These are phyloP conservation scores for Pinus albicaulis DNA, from an alignment of 75 land plant species.

Conservation along the genomic window DNA sequence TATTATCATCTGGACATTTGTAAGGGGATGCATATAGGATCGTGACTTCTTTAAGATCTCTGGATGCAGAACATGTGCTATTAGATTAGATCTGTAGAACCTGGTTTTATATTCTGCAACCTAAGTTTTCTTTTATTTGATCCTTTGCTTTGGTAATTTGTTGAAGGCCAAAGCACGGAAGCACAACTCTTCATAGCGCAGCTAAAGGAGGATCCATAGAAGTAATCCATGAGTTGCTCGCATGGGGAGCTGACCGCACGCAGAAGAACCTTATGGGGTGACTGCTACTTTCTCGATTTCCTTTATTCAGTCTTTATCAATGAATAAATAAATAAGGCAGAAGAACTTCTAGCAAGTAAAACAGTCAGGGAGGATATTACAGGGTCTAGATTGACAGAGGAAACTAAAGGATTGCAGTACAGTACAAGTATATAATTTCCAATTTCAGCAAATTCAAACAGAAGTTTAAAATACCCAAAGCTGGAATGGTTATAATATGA, in stretches of 20 bases:
- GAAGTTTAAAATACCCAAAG: too few species aligned
- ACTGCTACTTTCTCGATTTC: not conserved
- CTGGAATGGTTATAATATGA: too few species aligned
- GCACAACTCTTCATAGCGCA: constrained; percentile 26
- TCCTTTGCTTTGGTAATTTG: not conserved
- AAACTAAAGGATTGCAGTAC: not conserved
- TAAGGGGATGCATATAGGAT: too few species aligned
- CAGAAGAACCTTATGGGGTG: constrained; percentile 10
- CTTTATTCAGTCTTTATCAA: not conserved
- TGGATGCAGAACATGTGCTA: too few species aligned
- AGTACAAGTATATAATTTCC: too few species aligned
- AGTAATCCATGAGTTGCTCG: constrained; percentile 18
- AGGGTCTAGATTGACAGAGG: not conserved
- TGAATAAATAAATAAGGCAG: not conserved
- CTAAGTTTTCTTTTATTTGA: not conserved
- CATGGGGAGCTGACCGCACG: constrained; percentile 31
- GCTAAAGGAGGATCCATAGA: constrained; percentile 33
- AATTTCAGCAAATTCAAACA: too few species aligned
- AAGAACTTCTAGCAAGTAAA: not conserved
- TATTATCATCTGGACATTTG: too few species aligned
- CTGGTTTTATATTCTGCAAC: too few species aligned
- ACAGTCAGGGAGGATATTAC: not conserved
- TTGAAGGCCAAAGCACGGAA: constrained; percentile 17
- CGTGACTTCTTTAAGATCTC: too few species aligned
- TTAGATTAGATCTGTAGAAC: too few species aligned